phyloP scores from a whole-genome alignment of 495 filamentous ascomycete species.

The Pseudomonodictys pantanalensis region DNA sequence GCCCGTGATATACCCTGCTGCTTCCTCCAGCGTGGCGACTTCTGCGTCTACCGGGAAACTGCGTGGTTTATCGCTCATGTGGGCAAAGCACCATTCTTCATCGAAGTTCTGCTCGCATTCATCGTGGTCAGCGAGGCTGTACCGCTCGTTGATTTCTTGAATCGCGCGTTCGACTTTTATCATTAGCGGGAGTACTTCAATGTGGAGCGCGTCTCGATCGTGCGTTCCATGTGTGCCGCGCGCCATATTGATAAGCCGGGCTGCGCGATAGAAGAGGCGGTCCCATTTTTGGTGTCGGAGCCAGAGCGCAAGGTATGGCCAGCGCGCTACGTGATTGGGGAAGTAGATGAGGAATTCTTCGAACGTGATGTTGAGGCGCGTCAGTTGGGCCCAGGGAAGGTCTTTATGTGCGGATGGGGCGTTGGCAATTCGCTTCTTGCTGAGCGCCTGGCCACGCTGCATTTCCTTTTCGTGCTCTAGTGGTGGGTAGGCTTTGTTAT shows the following conservation, averaged over 20 bases:
- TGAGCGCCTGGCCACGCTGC: slow-evolving; percentile 1
- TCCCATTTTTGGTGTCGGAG: slow-evolving; percentile 3
- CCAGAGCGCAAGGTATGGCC: slow-evolving; percentile 16
- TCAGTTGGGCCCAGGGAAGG: slow-evolving; percentile 16
- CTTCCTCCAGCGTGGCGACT: background rate
- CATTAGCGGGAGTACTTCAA: slow-evolving; percentile 1
- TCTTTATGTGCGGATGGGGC: background rate
- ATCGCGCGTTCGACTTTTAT: slow-evolving; percentile 13
- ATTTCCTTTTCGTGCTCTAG: background rate
- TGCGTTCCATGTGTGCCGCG: background rate
- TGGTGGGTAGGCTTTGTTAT: background rate
- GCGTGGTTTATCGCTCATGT: background rate
- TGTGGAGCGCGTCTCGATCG: background rate
- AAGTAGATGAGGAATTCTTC: slow-evolving; percentile 27
- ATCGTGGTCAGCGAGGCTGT: slow-evolving; percentile 1
- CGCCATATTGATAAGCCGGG: slow-evolving; percentile 15
- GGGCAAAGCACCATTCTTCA: background rate
- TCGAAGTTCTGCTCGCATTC: background rate
- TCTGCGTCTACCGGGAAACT: background rate
- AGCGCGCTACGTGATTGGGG: slow-evolving; percentile 21
- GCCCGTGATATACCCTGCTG: background rate
- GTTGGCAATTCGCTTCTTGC: slow-evolving; percentile 12
- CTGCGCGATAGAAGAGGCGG: background rate
- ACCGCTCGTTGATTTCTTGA: background rate
- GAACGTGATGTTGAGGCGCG: slow-evolving; percentile 19